phyloP scores from a whole-genome alignment of 2,329 filamentous ascomycete species.

The Xylaria sp. region DNA sequence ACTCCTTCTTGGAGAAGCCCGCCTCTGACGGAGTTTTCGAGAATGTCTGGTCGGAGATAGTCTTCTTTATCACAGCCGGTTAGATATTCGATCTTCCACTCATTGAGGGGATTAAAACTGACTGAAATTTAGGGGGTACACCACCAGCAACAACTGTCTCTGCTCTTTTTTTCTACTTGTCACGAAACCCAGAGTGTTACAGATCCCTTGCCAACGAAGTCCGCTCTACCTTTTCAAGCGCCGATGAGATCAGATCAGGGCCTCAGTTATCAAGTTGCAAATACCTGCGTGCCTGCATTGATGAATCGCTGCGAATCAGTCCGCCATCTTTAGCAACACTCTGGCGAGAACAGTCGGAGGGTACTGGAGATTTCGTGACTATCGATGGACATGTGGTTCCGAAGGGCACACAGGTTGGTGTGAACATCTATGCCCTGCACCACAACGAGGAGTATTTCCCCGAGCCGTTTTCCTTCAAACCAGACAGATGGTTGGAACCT shows the following conservation, averaged over 20 bases:
- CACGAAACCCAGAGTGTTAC: conserved; percentile 18
- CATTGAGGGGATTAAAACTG: background rate
- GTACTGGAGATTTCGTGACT: background rate
- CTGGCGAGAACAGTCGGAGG: conserved; percentile 18
- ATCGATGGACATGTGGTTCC: conserved; percentile 23
- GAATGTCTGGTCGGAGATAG: background rate
- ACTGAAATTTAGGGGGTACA: background rate
- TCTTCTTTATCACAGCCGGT: background rate
- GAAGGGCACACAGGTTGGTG: conserved; percentile 16
- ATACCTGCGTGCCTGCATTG: conserved; percentile 30
- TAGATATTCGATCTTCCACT: background rate
- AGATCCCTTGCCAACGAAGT: conserved; percentile 14
- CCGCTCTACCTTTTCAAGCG: background rate
- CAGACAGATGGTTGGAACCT: too few relatives aligned
- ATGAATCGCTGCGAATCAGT: conserved; percentile 30
- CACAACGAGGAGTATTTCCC: conserved; percentile 31
- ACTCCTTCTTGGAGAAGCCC: background rate
- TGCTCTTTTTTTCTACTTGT: conserved; percentile 26
- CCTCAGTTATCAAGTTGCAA: conserved; percentile 15
- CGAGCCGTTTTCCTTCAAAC: background rate
- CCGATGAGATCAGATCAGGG: conserved; percentile 6
- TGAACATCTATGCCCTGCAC: conserved; percentile 21
- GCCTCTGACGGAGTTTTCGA: background rate
- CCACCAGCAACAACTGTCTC: background rate
- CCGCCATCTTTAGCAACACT: conserved; percentile 5